These are phyloP conservation scores for Alternaria sp. DNA, from an alignment of 2,329 filamentous ascomycete species.

Conservation along the genomic window DNA sequence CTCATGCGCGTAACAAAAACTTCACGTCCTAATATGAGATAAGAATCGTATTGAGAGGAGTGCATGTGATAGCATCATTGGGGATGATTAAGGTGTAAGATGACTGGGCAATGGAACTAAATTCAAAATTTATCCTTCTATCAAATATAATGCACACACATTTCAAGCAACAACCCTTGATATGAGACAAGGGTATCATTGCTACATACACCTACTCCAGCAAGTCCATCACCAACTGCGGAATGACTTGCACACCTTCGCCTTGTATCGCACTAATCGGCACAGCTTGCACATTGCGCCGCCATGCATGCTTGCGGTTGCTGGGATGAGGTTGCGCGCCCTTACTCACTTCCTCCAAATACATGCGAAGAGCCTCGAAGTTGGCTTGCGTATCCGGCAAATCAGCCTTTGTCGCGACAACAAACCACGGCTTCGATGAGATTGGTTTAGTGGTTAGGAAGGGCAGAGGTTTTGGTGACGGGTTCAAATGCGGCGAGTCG, in stretches of 20 bases:
- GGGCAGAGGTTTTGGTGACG: constrained; percentile 51
- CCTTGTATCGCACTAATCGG: constrained; percentile 90
- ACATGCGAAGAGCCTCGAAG: constrained; percentile 72
- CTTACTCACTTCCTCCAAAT: constrained; percentile 71
- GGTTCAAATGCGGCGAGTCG: constrained; percentile 35
- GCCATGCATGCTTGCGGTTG: constrained; percentile 69
- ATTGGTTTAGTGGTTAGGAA: constrained; percentile 71
- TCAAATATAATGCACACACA: not conserved
- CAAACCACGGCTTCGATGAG: constrained; percentile 95
- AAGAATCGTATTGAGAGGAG: not conserved
- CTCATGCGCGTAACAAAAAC: no score
- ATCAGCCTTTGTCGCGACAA: constrained; percentile 93
- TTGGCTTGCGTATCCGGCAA: constrained; percentile 79
- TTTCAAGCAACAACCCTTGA: not conserved
- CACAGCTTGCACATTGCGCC: constrained; percentile 67
- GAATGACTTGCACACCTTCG: constrained; percentile 79
- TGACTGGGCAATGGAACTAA: not conserved
- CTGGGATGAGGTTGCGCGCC: constrained; percentile 77
- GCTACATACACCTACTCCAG: constrained; percentile 52
- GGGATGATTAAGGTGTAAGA: not conserved
- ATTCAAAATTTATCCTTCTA: constrained; percentile 1
- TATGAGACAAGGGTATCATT: constrained; percentile 19
- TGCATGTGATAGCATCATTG: not conserved
- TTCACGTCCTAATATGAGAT: not conserved
- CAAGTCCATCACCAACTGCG: constrained; percentile 75